These are phyloP conservation scores for Salix caprea DNA, from an alignment of 345 rosid genomes.

Conservation along the genomic window DNA sequence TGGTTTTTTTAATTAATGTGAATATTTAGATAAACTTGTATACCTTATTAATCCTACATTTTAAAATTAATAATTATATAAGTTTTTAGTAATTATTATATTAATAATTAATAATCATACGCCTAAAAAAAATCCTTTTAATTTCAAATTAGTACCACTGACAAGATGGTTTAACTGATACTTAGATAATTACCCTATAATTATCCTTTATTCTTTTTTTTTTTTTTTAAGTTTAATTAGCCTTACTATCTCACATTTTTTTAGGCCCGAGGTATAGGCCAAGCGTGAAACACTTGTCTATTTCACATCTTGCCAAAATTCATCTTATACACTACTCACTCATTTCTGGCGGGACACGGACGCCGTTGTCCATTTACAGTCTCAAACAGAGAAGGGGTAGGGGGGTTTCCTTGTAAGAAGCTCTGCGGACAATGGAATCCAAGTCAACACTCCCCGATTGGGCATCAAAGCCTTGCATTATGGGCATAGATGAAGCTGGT, in stretches of 20 bases:
- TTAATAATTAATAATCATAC: too few relatives aligned
- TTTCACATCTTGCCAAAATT: background rate
- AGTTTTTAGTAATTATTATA: rapidly evolving
- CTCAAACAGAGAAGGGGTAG: background rate
- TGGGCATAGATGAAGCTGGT: slow-evolving; percentile 97
- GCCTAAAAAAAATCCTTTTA: too few relatives aligned
- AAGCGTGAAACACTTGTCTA: background rate
- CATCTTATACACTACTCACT: background rate
- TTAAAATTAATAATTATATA: too few relatives aligned
- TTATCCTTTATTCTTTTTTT: too few relatives aligned
- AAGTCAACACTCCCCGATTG: slow-evolving; percentile 45
- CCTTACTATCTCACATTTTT: too few relatives aligned
- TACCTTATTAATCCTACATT: rapidly evolving
- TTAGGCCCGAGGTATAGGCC: background rate
- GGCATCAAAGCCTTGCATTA: slow-evolving; percentile 78
- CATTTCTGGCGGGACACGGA: background rate
- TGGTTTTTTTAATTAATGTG: too few relatives aligned
- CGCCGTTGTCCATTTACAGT: background rate
- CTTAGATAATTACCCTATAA: too few relatives aligned
- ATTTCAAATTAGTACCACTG: too few relatives aligned
- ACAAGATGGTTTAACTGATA: too few relatives aligned
- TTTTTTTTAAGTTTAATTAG: too few relatives aligned
- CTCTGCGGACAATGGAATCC: slow-evolving; percentile 28
- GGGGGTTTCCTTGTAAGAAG: background rate
- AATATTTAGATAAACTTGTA: rapidly evolving